These are phyloP conservation scores for Chytriomyces sp. DNA, from an alignment of 192 early-diverging fungal genomes.

Conservation along the genomic window DNA sequence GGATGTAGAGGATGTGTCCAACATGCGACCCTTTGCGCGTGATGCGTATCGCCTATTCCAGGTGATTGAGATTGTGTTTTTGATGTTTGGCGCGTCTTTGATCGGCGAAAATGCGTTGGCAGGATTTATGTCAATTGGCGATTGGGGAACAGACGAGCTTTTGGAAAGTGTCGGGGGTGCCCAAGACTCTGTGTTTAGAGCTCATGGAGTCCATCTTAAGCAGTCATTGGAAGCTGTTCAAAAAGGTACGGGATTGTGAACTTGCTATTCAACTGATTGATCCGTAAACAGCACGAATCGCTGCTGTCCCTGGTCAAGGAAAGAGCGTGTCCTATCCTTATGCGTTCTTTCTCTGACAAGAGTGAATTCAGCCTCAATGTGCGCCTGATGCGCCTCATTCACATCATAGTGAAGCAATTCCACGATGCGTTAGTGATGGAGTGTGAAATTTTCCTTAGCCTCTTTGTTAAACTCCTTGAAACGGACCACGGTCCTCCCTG, in stretches of 20 bases:
- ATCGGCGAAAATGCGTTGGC: not conserved
- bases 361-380: constrained; percentile 79
- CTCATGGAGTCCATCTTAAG: constrained; percentile 87
- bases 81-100: not conserved
- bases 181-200: constrained; percentile 85
- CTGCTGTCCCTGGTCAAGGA: constrained; percentile 74
- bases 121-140: constrained; percentile 83
- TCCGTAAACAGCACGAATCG: constrained; percentile 61
- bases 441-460: constrained; percentile 92
- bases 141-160: constrained; percentile 70
- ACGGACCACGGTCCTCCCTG: constrained; percentile 72
- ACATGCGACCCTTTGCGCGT: constrained; percentile 28
- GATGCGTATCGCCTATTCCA: constrained; percentile 91
- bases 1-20: not conserved
- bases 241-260: constrained; percentile 49
- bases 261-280: not conserved
- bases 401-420: constrained; percentile 78
- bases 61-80: constrained; percentile 26
- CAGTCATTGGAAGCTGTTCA: constrained; percentile 77
- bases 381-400: constrained; percentile 79
- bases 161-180: constrained; percentile 46
- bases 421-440: constrained; percentile 77
- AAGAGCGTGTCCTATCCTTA: constrained; percentile 84
- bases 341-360: constrained; percentile 92
- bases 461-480: constrained; percentile 82